Evolutionary conservation across 1,139 yeast species (phyloP), one percentile per base, ranked within the genome.

Genomic region (Yamadazyma kanchanaburiensis): DNA sequence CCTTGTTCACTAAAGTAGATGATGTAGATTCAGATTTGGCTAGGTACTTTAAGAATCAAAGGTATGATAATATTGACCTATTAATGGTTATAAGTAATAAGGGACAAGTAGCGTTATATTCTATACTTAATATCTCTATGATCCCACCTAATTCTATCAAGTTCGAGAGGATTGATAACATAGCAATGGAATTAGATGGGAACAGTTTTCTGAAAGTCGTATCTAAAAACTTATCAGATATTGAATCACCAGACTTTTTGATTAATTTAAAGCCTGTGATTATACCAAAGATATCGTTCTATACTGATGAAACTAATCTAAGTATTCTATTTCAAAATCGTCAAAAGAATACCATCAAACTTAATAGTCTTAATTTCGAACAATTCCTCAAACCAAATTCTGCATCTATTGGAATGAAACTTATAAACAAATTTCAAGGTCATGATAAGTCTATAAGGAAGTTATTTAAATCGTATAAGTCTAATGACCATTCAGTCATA

Each of bases 381-480:
- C 30, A 35, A 12, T 22, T 52, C 2, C 20, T 40, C 5, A 26
- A 27, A 12, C 24, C 40, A 3, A 19, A 33, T 12, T 13, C 37
- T 6, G 12, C 31, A 4, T 25, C 26, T 4, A 27, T 52, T 13
- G 53, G 49, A 2, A 31, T 49, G 0, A 35, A 35, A 13, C 46
- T 65, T 17, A 26, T 51, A 5, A 53, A 75, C 44, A 80, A 82
- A 45, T 74, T 80, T 34, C 88, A 94, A 5, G 97, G 97, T 1
- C 96, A 87, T 47, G 72, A 78, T 31, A 88, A 87, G 49, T 83
- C 96, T 0, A 79, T 89, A 13, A 75, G 77, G 42, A 70, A 68
- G 32, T 54, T 89, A 1, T 60, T 75, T 12, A 75, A 88, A 45
- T 81, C 95, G 1, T 49, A 55, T 16, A 35, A 45, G 4, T 46